phyloP scores from a whole-genome alignment of 2,329 filamentous ascomycete genomes.

The Colletotrichum salicis region DNA sequence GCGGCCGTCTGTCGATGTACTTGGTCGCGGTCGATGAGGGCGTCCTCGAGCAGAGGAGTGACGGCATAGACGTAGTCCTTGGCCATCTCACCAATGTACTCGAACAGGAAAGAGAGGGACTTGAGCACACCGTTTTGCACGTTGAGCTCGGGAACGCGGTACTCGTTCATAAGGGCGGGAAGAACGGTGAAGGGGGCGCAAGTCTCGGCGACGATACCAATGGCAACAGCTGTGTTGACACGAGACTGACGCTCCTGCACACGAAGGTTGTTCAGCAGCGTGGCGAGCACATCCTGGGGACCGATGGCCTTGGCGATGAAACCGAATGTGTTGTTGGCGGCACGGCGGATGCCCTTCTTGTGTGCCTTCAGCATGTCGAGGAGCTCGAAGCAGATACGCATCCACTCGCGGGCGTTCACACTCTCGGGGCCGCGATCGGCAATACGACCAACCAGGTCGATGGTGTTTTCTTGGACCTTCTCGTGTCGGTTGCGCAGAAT shows the following conservation, averaged over 20 bases:
- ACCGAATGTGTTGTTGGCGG: conserved; percentile 99
- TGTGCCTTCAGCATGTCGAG: conserved; percentile 99
- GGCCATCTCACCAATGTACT: conserved; percentile 99
- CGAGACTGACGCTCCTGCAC: conserved; percentile 98
- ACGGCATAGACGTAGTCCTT: conserved; percentile 99
- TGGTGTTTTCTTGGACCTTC: conserved; percentile 99
- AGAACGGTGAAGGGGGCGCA: conserved; percentile 98
- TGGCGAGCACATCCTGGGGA: conserved; percentile 95
- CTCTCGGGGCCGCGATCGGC: conserved; percentile 96
- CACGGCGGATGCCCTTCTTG: conserved; percentile 98
- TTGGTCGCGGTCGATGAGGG: conserved; percentile 96
- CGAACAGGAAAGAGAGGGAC: conserved; percentile 94
- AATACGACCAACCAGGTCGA: conserved; percentile 96
- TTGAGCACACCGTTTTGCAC: conserved; percentile 99
- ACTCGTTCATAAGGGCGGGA: conserved; percentile 99
- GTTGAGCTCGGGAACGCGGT: conserved; percentile 96
- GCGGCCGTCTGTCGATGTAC: conserved; percentile 97
- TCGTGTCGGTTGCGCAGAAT: conserved; percentile 98
- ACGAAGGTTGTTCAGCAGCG: conserved; percentile 93
- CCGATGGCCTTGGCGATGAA: conserved; percentile 99
- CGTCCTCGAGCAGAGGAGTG: conserved; percentile 93
- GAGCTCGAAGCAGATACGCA: conserved; percentile 99
- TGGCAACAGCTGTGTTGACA: conserved; percentile 97
- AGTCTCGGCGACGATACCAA: conserved; percentile 97
- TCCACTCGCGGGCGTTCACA: conserved; percentile 98